Evolutionary conservation across 1,284 basidiomycete genomes (phyloP).

Genomic region (Malassezia obtusa): DNA sequence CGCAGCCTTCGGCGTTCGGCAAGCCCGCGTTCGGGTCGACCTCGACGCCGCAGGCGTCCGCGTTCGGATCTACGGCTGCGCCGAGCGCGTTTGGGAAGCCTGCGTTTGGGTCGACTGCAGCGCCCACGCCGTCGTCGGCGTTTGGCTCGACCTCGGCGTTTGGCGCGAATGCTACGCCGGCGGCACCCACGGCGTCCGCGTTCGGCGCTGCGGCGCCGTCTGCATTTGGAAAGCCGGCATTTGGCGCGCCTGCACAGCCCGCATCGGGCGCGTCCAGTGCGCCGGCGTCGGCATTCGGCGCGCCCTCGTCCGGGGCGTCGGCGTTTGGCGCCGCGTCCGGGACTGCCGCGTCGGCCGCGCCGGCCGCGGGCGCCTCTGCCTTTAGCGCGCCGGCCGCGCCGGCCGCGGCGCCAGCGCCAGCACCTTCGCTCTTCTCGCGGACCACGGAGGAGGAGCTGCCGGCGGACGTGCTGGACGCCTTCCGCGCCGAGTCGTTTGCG

Average conservation of each 20-base stretch:
- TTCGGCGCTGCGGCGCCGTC: neutral
- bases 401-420: neutral
- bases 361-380: neutral
- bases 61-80: neutral
- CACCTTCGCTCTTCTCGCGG: neutral
- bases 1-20: constrained; percentile 1
- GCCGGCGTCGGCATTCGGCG: neutral
- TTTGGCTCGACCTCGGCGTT: neutral
- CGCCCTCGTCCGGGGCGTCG: neutral
- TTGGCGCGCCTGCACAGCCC: constrained; percentile 1
- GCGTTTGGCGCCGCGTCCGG: neutral
- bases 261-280: neutral
- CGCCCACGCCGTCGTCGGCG: constrained; percentile 2
- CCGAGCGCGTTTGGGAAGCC: constrained; percentile 2
- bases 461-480: constrained; percentile 5
- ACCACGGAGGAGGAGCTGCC: constrained; percentile 2
- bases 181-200: neutral
- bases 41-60: neutral
- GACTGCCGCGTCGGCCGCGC: neutral
- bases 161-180: too few species aligned
- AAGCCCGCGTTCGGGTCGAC: neutral
- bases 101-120: too few species aligned
- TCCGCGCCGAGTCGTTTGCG: constrained; percentile 6
- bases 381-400: neutral
- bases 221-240: constrained; percentile 5